phyloP scores from a whole-genome alignment of 73 alveolate genomes.

The Effrenium voratum region DNA sequence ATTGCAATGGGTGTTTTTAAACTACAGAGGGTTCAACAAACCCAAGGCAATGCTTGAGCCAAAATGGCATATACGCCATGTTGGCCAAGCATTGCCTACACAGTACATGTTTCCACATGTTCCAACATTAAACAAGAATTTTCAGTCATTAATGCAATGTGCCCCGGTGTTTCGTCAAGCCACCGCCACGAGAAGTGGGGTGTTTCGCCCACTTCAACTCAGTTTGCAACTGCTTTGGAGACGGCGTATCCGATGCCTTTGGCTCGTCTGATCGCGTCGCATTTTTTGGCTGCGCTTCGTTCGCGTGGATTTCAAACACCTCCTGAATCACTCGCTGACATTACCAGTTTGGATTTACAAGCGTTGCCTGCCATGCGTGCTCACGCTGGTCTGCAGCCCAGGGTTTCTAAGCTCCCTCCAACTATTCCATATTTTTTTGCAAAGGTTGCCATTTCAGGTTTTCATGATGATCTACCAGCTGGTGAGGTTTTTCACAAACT shows the following conservation, averaged over 20 bases:
- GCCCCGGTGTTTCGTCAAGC: too few species aligned
- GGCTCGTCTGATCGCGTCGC: neutral
- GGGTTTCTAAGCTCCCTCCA: neutral
- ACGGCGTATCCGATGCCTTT: slow-evolving; percentile 25
- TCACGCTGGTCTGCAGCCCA: neutral
- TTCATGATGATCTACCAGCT: neutral
- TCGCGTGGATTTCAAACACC: neutral
- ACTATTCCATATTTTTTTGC: neutral
- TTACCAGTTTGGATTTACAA: neutral
- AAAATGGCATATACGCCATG: too few species aligned
- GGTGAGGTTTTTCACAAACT: neutral
- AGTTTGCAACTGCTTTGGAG: slow-evolving; percentile 19
- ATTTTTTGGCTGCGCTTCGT: neutral
- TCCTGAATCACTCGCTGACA: neutral
- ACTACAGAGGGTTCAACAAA: too few species aligned
- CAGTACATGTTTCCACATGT: too few species aligned
- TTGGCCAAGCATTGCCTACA: too few species aligned
- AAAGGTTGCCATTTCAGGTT: neutral
- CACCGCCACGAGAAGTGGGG: slow-evolving; percentile 18
- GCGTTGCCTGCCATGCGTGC: neutral
- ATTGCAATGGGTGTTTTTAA: too few species aligned
- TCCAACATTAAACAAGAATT: too few species aligned
- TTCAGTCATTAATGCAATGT: too few species aligned
- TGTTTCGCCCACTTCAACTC: too few species aligned
- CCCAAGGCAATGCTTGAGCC: too few species aligned